Conservation (phyloP, 2,329 filamentous ascomycete genomes). For the Myriosclerotinia duriaeana region DNA sequence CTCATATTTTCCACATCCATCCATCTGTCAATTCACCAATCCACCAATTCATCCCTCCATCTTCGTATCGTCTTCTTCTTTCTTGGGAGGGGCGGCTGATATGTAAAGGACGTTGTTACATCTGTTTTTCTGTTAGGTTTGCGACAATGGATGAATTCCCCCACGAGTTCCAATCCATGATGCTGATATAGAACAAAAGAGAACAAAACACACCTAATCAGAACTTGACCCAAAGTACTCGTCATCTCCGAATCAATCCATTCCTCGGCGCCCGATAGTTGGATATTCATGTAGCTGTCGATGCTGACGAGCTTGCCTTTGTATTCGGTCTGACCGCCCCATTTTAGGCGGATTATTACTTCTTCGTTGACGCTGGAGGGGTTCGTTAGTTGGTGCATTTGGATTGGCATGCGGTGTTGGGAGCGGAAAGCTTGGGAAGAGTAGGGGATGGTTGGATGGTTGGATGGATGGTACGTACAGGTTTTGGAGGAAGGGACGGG, state of each 20-base stretch:
- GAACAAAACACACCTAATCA: constrained; percentile 69
- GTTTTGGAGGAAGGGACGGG: constrained; percentile 91
- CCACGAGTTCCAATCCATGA: too few relatives aligned
- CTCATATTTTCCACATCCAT: constrained; percentile 20
- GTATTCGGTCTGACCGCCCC: constrained; percentile 90
- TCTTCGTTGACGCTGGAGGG: constrained; percentile 75
- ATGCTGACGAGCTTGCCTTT: constrained; percentile 88
- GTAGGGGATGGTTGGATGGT: background rate
- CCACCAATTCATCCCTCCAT: constrained; percentile 50
- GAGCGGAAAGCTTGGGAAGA: constrained; percentile 8
- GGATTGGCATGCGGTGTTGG: constrained; percentile 1
- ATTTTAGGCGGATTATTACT: constrained; percentile 91
- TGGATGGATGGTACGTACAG: constrained; percentile 58
- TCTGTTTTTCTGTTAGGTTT: constrained; percentile 46
- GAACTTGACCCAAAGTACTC: constrained; percentile 81
- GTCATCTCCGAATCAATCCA: constrained; percentile 85
- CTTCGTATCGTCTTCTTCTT: constrained; percentile 52
- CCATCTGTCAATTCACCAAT: constrained; percentile 7
- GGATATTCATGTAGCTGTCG: constrained; percentile 99
- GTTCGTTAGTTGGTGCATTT: constrained; percentile 18
- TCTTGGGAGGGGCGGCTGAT: constrained; percentile 54
- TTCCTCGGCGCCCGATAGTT: constrained; percentile 87
- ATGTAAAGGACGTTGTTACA: constrained; percentile 99
- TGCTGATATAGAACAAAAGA: background rate
- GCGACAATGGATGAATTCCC: background rate